Percentiles rank a stretch among this genome's conserved stretches.
These are phyloP conservation scores for Malassezia furfur DNA, from an alignment of 1,284 basidiomycete genomes.

Conservation along the genomic window DNA sequence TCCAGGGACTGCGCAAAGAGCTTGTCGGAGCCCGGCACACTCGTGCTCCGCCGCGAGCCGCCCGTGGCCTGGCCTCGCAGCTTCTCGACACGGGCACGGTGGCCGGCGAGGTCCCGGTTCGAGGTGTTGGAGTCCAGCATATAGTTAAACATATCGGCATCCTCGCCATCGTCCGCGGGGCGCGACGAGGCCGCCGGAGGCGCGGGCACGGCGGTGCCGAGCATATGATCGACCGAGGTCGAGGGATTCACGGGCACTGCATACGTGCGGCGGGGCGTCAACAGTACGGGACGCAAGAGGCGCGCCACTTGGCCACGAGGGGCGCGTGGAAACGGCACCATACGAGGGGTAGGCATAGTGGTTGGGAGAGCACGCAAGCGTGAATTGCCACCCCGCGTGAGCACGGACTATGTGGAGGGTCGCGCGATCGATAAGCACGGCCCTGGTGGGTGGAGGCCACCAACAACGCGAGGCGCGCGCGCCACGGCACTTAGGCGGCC, in stretches of 20 bases:
- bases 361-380: neutral
- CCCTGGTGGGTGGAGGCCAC: too few relatives aligned
- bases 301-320: too few relatives aligned
- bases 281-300: too few relatives aligned
- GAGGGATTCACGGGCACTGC: constrained; percentile 34
- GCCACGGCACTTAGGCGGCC: too few relatives aligned
- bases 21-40: neutral
- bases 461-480: too few relatives aligned
- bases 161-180: constrained; percentile 19
- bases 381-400: neutral
- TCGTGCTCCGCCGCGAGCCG: neutral
- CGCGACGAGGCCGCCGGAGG: constrained; percentile 21
- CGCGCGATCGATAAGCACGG: too few relatives aligned
- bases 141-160: constrained; percentile 30
- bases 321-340: too few relatives aligned
- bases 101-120: constrained; percentile 1
- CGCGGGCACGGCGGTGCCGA: constrained; percentile 30
- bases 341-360: neutral
- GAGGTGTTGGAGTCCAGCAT: constrained; percentile 19
- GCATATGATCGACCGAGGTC: constrained; percentile 33
- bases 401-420: constrained; percentile 3
- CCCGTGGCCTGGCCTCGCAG: constrained; percentile 28
- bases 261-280: too few relatives aligned
- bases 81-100: constrained; percentile 16
- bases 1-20: neutral